phyloP scores from a whole-genome alignment of 805 yeast genomes.

The Debaryomyces tyrocola region DNA sequence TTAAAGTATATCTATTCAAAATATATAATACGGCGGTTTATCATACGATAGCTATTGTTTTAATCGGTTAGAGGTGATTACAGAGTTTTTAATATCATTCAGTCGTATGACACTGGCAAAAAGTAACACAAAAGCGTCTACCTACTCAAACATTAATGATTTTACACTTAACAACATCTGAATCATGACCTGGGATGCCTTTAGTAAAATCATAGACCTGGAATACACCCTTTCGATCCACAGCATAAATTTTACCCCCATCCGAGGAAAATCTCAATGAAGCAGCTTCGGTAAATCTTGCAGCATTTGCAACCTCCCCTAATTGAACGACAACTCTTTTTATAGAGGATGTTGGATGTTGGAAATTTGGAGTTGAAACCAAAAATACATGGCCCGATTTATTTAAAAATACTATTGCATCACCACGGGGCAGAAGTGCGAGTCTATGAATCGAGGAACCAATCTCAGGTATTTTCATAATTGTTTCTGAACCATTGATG shows the following conservation, averaged over 20 bases:
- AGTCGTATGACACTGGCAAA: too few relatives aligned
- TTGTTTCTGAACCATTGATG: constrained; percentile 29
- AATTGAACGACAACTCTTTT: constrained; percentile 61
- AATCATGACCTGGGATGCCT: constrained; percentile 69
- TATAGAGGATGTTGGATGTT: constrained; percentile 14
- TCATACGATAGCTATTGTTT: too few relatives aligned
- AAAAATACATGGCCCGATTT: constrained; percentile 75
- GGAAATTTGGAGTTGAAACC: constrained; percentile 56
- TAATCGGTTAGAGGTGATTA: too few relatives aligned
- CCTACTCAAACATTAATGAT: constrained; percentile 35
- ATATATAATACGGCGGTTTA: too few relatives aligned
- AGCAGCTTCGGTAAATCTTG: constrained; percentile 74
- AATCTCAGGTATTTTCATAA: constrained; percentile 68
- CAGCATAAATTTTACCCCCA: constrained; percentile 73
- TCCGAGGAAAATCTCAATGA: constrained; percentile 71
- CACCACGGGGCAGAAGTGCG: constrained; percentile 81
- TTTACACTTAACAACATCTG: constrained; percentile 66
- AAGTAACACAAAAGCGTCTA: too few relatives aligned
- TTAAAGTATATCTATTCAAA: too few relatives aligned
- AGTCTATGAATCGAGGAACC: constrained; percentile 77
- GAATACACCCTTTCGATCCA: constrained; percentile 80
- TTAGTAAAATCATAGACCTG: constrained; percentile 86
- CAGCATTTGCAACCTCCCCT: constrained; percentile 78
- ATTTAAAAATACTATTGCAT: constrained; percentile 78
- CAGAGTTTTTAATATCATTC: too few relatives aligned